Conservation (phyloP, 495 filamentous ascomycete species). For the Daldinia concentrica region DNA sequence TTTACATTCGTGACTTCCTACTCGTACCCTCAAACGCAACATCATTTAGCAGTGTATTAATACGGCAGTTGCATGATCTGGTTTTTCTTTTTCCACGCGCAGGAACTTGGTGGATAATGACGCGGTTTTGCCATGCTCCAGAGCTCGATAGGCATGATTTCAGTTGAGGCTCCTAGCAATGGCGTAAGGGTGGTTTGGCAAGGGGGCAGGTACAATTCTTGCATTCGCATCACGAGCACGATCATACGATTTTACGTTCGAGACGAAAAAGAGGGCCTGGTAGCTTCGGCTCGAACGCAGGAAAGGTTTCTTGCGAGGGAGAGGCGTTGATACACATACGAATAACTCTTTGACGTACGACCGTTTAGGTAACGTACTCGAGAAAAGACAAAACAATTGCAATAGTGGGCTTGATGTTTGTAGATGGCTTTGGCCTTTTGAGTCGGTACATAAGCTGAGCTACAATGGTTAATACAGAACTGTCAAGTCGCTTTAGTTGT, state of each 20-base stretch:
- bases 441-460: slow-evolving; percentile 27
- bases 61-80: slow-evolving; percentile 40
- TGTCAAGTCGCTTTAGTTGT: slow-evolving; percentile 27
- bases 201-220: slow-evolving; percentile 37
- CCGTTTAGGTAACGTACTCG: neutral
- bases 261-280: slow-evolving; percentile 14
- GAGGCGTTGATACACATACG: slow-evolving; percentile 15
- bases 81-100: slow-evolving; percentile 38
- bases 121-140: slow-evolving; percentile 41
- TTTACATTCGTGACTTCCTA: slow-evolving; percentile 1
- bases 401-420: slow-evolving; percentile 23
- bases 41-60: slow-evolving; percentile 42
- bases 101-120: slow-evolving; percentile 43
- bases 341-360: neutral
- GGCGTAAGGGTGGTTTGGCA: slow-evolving; percentile 43
- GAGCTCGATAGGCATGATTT: slow-evolving; percentile 35
- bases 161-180: slow-evolving; percentile 43
- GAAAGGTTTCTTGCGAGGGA: slow-evolving; percentile 3
- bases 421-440: slow-evolving; percentile 19
- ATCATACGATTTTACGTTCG: slow-evolving; percentile 31
- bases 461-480: slow-evolving; percentile 19
- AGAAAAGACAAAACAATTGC: neutral
- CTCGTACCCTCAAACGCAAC: slow-evolving; percentile 3
- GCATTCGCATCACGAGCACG: slow-evolving; percentile 43
- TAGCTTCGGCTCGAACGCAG: slow-evolving; percentile 13